A percentile compares a stretch with the other conserved stretches of the same genome.
Conservation (phyloP, 345 rosid species). For the Aegle marmelos region DNA sequence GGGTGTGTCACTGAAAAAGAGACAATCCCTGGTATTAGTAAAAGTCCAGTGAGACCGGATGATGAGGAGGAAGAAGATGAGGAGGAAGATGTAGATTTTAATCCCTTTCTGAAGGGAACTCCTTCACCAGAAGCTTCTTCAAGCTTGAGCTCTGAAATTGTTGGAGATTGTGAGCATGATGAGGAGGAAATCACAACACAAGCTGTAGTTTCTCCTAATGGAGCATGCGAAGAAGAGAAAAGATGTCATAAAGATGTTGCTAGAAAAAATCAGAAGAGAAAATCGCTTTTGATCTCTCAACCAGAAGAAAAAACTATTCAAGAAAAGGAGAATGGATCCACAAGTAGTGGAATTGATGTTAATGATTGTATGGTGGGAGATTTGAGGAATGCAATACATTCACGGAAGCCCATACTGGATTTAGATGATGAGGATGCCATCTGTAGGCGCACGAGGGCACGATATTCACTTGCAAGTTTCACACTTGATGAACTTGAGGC, state of each 20-base stretch:
- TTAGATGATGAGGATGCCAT: conserved; percentile 67
- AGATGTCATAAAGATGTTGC: conserved; percentile 2
- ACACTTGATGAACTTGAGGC: conserved; percentile 96
- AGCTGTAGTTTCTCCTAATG: conserved; percentile 25
- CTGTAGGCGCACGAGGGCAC: conserved; percentile 86
- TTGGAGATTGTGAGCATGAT: conserved; percentile 32
- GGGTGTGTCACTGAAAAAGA: conserved; percentile 16
- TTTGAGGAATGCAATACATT: conserved; percentile 13
- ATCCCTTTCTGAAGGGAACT: conserved; percentile 69
- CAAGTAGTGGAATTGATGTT: conserved; percentile 18
- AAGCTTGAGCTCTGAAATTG: conserved; percentile 75
- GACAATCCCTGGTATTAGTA: background rate
- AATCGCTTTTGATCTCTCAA: conserved; percentile 17
- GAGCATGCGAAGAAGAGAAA: conserved; percentile 19
- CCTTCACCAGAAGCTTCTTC: conserved; percentile 84
- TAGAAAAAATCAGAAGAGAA: conserved; percentile 19
- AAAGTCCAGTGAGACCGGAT: conserved; percentile 13
- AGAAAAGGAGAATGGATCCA: conserved; percentile 20
- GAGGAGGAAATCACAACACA: conserved; percentile 40
- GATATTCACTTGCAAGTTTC: conserved; percentile 76
- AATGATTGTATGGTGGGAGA: conserved; percentile 13
- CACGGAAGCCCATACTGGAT: conserved; percentile 17
- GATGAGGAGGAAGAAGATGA: conserved; percentile 49
- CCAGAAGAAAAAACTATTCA: conserved; percentile 9
- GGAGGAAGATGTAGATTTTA: conserved; percentile 83